phyloP scores from a whole-genome alignment of 116 monocot species.

The Trichopus zeylanicus region DNA sequence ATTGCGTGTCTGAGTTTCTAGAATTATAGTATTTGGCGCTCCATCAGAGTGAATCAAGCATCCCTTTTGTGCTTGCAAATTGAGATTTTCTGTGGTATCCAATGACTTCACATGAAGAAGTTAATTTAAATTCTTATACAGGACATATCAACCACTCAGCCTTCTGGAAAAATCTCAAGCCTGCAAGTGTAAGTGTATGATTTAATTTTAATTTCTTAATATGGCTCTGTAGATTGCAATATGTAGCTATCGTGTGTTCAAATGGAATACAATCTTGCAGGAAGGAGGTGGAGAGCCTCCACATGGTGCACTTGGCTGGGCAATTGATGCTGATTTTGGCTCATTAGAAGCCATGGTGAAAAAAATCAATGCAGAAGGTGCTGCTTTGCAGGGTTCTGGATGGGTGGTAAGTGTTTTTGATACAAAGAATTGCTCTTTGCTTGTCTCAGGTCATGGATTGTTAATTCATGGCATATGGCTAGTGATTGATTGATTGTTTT shows the following conservation, averaged over 20 bases:
- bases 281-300: constrained; percentile 95
- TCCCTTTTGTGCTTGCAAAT: background rate
- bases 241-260: background rate
- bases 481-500: too few relatives aligned
- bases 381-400: constrained; percentile 97
- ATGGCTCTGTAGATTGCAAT: background rate
- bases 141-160: constrained; percentile 95
- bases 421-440: background rate
- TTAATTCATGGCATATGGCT: background rate
- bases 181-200: constrained; percentile 33
- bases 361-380: constrained; percentile 79
- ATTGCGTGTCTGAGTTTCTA: too few relatives aligned
- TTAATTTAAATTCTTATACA: constrained; percentile 22
- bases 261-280: constrained; percentile 21
- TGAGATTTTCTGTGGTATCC: too few relatives aligned
- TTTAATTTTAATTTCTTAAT: background rate
- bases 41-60: too few relatives aligned
- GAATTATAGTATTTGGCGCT: too few relatives aligned
- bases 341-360: constrained; percentile 52
- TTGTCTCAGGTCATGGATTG: too few relatives aligned
- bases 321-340: constrained; percentile 75
- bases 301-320: constrained; percentile 82
- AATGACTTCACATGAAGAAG: background rate
- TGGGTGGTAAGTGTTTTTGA: constrained; percentile 72
- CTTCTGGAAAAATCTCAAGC: constrained; percentile 96